These are phyloP conservation scores for Diplotaxis tenuifolia DNA, from an alignment of 345 rosid species.

Conservation along the genomic window DNA sequence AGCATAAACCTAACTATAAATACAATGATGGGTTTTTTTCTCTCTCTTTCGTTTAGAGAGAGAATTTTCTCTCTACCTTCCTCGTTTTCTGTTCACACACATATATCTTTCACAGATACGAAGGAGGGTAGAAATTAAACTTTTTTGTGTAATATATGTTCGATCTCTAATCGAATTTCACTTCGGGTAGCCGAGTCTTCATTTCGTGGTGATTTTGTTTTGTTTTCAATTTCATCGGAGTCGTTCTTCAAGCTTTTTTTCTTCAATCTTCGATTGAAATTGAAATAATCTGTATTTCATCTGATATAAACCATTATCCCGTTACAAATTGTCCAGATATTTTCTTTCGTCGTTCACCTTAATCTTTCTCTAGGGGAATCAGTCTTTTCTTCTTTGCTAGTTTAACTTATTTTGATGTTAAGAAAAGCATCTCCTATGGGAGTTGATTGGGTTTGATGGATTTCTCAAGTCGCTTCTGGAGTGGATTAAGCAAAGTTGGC, in stretches of 20 bases:
- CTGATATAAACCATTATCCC: neutral
- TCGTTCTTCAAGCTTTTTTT: neutral
- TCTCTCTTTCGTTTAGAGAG: too few relatives aligned
- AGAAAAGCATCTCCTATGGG: neutral
- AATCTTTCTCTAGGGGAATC: neutral
- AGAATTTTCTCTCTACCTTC: too few relatives aligned
- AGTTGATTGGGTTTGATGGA: neutral
- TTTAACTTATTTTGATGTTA: neutral
- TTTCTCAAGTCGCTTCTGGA: neutral
- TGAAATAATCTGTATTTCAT: neutral
- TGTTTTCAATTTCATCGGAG: neutral
- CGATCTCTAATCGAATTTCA: too few relatives aligned
- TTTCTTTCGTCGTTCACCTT: neutral
- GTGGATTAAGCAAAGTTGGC: neutral
- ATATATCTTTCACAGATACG: too few relatives aligned
- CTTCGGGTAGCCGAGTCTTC: too few relatives aligned
- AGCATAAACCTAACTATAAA: too few relatives aligned
- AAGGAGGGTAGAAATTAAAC: too few relatives aligned
- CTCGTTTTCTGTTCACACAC: too few relatives aligned
- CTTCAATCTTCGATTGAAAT: neutral
- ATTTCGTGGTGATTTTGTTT: neutral
- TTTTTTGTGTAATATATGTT: too few relatives aligned
- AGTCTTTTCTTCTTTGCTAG: neutral
- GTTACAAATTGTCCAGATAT: neutral
- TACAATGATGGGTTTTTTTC: too few relatives aligned